Evolutionary conservation across 2,329 filamentous ascomycete species (phyloP), one percentile per base, ranked within the genome.

Genomic region (Nemania sp.): DNA sequence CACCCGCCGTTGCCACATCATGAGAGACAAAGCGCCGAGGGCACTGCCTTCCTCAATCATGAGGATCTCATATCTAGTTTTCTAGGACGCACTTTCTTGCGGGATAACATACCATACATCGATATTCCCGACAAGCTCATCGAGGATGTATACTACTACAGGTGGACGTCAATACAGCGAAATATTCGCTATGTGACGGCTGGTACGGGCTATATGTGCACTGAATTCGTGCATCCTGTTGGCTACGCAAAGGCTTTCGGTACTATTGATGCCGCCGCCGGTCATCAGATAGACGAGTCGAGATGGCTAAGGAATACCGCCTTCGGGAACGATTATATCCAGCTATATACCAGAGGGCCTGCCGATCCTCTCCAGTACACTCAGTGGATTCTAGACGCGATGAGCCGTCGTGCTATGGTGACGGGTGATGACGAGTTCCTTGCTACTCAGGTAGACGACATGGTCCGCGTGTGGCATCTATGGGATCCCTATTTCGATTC

Each of bases 131-230:
- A 79, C 60, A 37, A 71, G 47, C 67, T 74, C 18, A 73, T 80
- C 52, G 74, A 79, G 62, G 75, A 78, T 59, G 77, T 80, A 17
- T 80, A 79, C 62, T 80, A 80, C 63, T 80, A 80, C 62, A 74
- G 78, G 40, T 76, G 75, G 69, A 74, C 74, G 11, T 72, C 77
- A 5, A 71, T 77, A 55, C 75, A 78, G 60, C 73, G 77, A 10
- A 78, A 80, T 62, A 68, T 78, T 25, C 73, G 74, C 45, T 80
- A 76, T 60, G 73, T 73, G 52, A 72, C 69, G 21, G 71, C 75
- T 32, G 75, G 76, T 6, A 74, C 73, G 40, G 78, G 78, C 18
- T 80, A 75, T 59, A 73, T 79, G 56, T 71, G 73, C 13, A 79
- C 76, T 5, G 78, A 80, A 57, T 80, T 80, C 55, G 73, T 79